A percentile compares a stretch with the other conserved stretches of the same genome.
Evolutionary conservation across 129 eudicot genomes (phyloP).

Genomic region (Glebionis coronaria): DNA sequence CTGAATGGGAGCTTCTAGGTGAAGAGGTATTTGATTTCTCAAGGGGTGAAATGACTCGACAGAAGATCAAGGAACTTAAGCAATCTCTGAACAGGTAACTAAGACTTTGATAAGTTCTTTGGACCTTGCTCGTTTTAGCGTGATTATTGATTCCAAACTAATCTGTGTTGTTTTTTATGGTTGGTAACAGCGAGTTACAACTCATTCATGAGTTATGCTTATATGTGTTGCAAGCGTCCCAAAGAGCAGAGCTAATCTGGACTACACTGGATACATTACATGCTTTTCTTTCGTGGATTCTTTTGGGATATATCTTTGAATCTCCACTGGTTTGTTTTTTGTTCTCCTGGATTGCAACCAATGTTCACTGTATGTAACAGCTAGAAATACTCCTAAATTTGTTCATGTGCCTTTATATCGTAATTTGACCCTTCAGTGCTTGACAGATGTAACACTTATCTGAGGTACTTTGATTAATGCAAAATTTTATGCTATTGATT

Average conservation of each 20-base stretch:
- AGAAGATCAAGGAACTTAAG: constrained; percentile 92
- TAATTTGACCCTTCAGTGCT: constrained; percentile 88
- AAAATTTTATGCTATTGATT: too few species aligned
- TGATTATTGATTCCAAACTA: constrained; percentile 6
- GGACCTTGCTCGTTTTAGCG: background rate
- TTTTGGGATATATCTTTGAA: constrained; percentile 94
- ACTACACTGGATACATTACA: constrained; percentile 94
- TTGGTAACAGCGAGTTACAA: constrained; percentile 80
- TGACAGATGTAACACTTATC: constrained; percentile 65
- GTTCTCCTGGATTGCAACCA: constrained; percentile 7
- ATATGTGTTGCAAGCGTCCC: constrained; percentile 94
- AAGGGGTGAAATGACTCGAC: constrained; percentile 99
- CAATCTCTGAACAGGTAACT: constrained; percentile 84
- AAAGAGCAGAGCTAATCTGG: constrained; percentile 86
- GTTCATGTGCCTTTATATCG: constrained; percentile 75
- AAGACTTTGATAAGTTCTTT: background rate
- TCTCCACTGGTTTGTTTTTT: constrained; percentile 79
- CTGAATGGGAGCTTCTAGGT: constrained; percentile 58
- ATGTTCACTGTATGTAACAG: constrained; percentile 41
- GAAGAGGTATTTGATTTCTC: constrained; percentile 99
- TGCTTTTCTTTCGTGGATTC: constrained; percentile 99
- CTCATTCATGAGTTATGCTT: constrained; percentile 97
- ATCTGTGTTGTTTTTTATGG: constrained; percentile 18
- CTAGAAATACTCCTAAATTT: constrained; percentile 85
- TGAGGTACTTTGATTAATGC: too few species aligned